Evolutionary conservation across 2,329 filamentous ascomycete species (phyloP).

Genomic region (Penicillium psychrosexuale): DNA sequence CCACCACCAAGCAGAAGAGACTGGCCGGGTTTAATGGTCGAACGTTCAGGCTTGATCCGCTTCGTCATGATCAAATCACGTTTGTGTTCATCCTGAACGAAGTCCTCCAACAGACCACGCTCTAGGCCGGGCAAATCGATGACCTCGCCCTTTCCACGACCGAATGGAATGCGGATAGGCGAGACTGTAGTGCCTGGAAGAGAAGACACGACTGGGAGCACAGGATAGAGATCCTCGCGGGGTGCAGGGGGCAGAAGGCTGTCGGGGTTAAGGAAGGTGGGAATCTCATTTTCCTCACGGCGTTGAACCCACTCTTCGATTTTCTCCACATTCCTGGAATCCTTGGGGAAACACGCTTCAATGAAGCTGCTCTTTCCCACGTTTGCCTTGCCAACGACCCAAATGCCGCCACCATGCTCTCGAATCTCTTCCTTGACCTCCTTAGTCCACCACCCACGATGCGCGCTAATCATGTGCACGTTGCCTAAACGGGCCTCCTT

Average conservation of each 20-base stretch:
- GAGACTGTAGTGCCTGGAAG: constrained; percentile 92
- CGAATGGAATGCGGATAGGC: constrained; percentile 89
- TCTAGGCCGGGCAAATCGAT: constrained; percentile 87
- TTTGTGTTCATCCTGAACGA: constrained; percentile 65
- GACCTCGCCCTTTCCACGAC: constrained; percentile 79
- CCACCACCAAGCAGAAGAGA: constrained; percentile 83
- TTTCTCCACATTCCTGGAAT: constrained; percentile 49
- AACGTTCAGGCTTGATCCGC: constrained; percentile 70
- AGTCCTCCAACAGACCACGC: constrained; percentile 67
- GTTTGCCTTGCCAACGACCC: constrained; percentile 98
- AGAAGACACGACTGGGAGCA: constrained; percentile 81
- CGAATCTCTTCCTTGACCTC: constrained; percentile 82
- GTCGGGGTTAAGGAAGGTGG: constrained; percentile 26
- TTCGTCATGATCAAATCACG: constrained; percentile 72
- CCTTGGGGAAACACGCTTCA: constrained; percentile 78
- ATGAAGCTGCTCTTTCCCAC: constrained; percentile 95
- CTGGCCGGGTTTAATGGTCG: constrained; percentile 69
- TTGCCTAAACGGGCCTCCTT: constrained; percentile 80
- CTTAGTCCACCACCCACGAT: constrained; percentile 86
- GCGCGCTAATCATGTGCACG: constrained; percentile 79
- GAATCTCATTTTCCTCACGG: constrained; percentile 19
- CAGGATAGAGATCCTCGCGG: constrained; percentile 69
- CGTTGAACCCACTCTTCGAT: constrained; percentile 36
- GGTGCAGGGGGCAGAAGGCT: constrained; percentile 73
- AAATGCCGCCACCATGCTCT: constrained; percentile 77